Conservation (phyloP, 202 grass and related monocot species). For the Panicum virgatum region DNA sequence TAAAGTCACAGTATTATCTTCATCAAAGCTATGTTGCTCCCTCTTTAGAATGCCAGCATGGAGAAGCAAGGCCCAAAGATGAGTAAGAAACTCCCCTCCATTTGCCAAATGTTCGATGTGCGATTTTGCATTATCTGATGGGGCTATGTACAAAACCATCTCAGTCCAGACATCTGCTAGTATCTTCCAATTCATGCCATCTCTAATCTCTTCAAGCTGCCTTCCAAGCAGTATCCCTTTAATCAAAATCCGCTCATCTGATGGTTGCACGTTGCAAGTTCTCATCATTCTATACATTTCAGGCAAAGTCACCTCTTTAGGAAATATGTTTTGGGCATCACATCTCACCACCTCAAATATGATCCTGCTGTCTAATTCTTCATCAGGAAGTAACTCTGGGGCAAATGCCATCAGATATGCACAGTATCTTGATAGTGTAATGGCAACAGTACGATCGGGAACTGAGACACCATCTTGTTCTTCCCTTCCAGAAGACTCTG, state of each 20-base stretch:
- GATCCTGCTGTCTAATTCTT: not conserved
- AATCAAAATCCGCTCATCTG: not conserved
- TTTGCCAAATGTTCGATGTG: not conserved
- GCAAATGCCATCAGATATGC: not conserved
- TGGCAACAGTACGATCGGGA: not conserved
- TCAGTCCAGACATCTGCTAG: conserved; percentile 21
- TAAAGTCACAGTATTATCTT: not conserved
- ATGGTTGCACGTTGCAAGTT: not conserved
- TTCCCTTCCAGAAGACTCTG: not conserved
- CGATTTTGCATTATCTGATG: not conserved
- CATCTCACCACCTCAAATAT: not conserved
- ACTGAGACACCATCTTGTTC: not conserved
- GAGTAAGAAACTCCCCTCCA: not conserved
- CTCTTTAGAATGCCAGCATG: conserved; percentile 8
- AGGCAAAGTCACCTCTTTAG: not conserved
- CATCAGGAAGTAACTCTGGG: conserved; percentile 1
- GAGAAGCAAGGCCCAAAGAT: conserved; percentile 9
- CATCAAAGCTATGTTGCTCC: not conserved
- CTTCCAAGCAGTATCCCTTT: not conserved
- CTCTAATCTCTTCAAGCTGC: not conserved
- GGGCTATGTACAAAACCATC: not conserved
- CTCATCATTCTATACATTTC: not conserved
- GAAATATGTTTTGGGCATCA: not conserved
- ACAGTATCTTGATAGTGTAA: not conserved
- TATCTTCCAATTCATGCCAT: not conserved